A percentile compares a stretch with the other conserved stretches of the same genome.
phyloP scores from a whole-genome alignment of 768 basidiomycete genomes.

The Suillus decipiens region DNA sequence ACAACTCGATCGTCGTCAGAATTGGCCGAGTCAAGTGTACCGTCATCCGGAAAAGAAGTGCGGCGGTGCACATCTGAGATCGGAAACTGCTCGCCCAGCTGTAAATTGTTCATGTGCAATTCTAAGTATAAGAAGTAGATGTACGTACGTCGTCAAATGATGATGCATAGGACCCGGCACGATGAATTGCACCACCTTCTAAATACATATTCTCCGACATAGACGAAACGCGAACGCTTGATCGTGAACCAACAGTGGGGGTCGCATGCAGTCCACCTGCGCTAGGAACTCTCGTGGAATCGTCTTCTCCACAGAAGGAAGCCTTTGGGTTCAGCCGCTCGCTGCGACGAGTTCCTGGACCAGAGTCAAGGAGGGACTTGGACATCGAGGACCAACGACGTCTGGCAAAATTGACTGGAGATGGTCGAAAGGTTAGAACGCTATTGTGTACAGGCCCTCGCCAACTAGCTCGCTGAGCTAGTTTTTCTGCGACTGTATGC shows the following conservation, averaged over 20 bases:
- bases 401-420: constrained; percentile 63
- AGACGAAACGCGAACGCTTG: constrained; percentile 34
- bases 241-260: constrained; percentile 31
- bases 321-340: constrained; percentile 36
- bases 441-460: constrained; percentile 28
- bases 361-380: constrained; percentile 37
- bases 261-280: constrained; percentile 1
- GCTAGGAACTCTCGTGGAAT: constrained; percentile 17
- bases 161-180: constrained; percentile 28
- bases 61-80: constrained; percentile 27
- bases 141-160: constrained; percentile 33
- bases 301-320: constrained; percentile 30
- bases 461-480: constrained; percentile 6
- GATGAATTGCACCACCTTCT: constrained; percentile 22
- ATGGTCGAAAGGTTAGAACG: constrained; percentile 57
- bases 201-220: constrained; percentile 34
- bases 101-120: constrained; percentile 26
- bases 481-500: constrained; percentile 5
- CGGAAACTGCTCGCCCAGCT: constrained; percentile 30
- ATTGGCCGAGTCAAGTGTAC: constrained; percentile 36
- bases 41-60: constrained; percentile 30
- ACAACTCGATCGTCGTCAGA: constrained; percentile 38
- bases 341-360: constrained; percentile 35
- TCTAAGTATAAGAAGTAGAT: constrained; percentile 30
- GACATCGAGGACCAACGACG: constrained; percentile 56